Conservation (phyloP, 805 yeast genomes). For the Metschnikowia dekortorum region DNA sequence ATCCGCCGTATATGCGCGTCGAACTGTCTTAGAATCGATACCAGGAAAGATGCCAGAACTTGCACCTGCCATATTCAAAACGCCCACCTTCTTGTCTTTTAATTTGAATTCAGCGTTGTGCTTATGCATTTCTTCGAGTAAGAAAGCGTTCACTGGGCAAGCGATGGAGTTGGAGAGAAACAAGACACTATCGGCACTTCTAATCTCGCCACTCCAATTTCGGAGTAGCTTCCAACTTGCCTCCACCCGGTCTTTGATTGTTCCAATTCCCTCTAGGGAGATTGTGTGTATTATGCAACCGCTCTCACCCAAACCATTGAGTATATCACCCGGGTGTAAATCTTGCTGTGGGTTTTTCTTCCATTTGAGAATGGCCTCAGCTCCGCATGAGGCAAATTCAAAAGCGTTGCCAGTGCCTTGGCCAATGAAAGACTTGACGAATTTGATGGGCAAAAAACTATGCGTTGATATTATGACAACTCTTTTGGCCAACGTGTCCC, state of each 20-base stretch:
- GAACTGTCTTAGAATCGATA: slow-evolving; percentile 32
- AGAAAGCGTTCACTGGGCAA: slow-evolving; percentile 27
- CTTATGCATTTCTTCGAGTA: slow-evolving; percentile 22
- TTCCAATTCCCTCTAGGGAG: slow-evolving; percentile 40
- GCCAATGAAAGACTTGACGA: slow-evolving; percentile 33
- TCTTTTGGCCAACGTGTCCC: slow-evolving; percentile 8
- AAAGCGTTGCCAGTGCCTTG: slow-evolving; percentile 35
- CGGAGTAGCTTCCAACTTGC: slow-evolving; percentile 22
- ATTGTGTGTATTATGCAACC: slow-evolving; percentile 29
- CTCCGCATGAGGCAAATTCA: not conserved
- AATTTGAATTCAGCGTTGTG: slow-evolving; percentile 2
- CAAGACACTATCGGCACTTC: slow-evolving; percentile 29
- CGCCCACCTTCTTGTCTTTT: slow-evolving; percentile 22
- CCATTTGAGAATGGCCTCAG: not conserved
- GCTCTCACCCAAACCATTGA: slow-evolving; percentile 4
- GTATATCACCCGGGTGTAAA: not conserved
- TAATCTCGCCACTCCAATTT: slow-evolving; percentile 31
- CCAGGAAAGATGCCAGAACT: slow-evolving; percentile 30
- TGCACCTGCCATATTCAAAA: slow-evolving; percentile 35
- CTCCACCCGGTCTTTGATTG: slow-evolving; percentile 25
- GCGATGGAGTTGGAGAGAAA: slow-evolving; percentile 34
- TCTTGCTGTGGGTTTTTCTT: not conserved
- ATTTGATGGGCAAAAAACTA: slow-evolving; percentile 37
- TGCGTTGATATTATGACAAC: slow-evolving; percentile 36
- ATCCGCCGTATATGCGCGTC: slow-evolving; percentile 31